phyloP scores from a whole-genome alignment of 345 rosid species.

The Mercurialis annua region DNA sequence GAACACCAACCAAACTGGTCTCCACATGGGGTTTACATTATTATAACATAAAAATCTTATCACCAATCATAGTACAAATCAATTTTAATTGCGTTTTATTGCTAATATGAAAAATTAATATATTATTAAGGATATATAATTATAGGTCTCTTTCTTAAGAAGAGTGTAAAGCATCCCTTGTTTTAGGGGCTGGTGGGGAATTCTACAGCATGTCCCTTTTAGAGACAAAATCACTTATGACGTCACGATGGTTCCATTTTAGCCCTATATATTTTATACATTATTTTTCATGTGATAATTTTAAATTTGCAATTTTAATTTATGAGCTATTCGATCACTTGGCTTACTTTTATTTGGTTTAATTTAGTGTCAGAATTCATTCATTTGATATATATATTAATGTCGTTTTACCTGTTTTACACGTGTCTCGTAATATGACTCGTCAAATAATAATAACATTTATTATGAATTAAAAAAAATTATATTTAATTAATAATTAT shows the following conservation, averaged over 20 bases:
- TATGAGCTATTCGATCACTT: too few relatives aligned
- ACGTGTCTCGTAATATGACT: too few relatives aligned
- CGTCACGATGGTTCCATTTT: not conserved
- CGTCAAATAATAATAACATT: too few relatives aligned
- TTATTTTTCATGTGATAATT: too few relatives aligned
- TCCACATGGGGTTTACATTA: constrained; percentile 38
- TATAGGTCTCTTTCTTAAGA: constrained; percentile 7
- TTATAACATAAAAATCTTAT: constrained; percentile 1
- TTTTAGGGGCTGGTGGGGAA: constrained; percentile 38
- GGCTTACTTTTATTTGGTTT: too few relatives aligned
- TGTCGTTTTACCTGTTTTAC: too few relatives aligned
- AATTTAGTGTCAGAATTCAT: too few relatives aligned
- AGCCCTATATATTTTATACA: too few relatives aligned
- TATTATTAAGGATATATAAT: not conserved
- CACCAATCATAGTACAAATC: constrained; percentile 17
- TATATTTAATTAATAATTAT: too few relatives aligned
- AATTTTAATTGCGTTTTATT: not conserved
- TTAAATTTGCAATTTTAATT: too few relatives aligned
- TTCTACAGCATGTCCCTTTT: constrained; percentile 31
- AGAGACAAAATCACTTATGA: not conserved
- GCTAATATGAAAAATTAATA: not conserved
- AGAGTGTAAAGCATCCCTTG: constrained; percentile 15
- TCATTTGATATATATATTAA: too few relatives aligned
- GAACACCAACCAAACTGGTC: constrained; percentile 40
- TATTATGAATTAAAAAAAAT: too few relatives aligned